phyloP scores from a whole-genome alignment of 2,329 filamentous ascomycete species.

The Pseudogymnoascus sp. region DNA sequence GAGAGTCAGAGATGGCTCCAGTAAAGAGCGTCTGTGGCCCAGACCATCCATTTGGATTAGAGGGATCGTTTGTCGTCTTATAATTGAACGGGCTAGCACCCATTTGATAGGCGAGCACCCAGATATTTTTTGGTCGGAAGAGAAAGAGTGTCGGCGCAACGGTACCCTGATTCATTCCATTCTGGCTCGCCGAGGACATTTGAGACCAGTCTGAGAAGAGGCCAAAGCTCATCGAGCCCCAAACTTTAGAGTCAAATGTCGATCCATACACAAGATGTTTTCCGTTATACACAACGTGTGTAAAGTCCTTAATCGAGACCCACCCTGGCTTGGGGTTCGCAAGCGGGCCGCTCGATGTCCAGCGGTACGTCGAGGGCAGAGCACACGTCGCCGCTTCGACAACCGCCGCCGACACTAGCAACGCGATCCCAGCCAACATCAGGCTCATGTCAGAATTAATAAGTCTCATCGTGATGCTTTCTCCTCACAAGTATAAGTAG shows the following conservation, averaged over 20 bases:
- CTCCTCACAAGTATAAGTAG: not conserved
- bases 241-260: conserved; percentile 37
- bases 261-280: conserved; percentile 56
- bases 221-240: conserved; percentile 53
- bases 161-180: conserved; percentile 36
- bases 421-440: not conserved
- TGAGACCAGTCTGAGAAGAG: conserved; percentile 46
- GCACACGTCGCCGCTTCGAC: conserved; percentile 30
- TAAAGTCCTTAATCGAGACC: conserved; percentile 58
- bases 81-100: conserved; percentile 53
- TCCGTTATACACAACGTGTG: conserved; percentile 45
- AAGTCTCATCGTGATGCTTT: not conserved
- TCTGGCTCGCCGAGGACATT: conserved; percentile 47
- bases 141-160: conserved; percentile 59
- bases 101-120: conserved; percentile 62
- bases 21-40: conserved; percentile 47
- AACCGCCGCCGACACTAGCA: not conserved
- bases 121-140: conserved; percentile 53
- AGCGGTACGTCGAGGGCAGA: conserved; percentile 48
- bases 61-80: conserved; percentile 50
- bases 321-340: conserved; percentile 47
- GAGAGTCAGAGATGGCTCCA: conserved; percentile 43
- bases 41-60: conserved; percentile 51
- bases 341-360: conserved; percentile 45
- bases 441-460: not conserved